Evolutionary conservation across 2,329 filamentous ascomycete genomes (phyloP).

Genomic region (Pseudogymnoascus sp.): DNA sequence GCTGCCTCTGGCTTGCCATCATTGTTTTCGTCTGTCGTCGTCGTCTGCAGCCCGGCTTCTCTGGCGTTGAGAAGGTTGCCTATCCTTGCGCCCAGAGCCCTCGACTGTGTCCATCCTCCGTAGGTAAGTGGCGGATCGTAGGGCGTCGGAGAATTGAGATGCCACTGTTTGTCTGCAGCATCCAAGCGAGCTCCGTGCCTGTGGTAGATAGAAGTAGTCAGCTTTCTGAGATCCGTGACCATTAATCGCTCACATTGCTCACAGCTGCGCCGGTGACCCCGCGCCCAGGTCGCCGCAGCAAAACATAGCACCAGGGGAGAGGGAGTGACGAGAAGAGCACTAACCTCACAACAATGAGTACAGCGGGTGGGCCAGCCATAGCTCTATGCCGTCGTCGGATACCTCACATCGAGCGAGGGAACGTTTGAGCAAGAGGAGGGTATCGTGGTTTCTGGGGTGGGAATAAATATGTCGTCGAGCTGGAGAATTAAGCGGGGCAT

Average conservation of each 20-base stretch:
- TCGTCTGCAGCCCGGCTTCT: slow-evolving; percentile 26
- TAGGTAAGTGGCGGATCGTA: slow-evolving; percentile 96
- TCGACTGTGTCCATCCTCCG: slow-evolving; percentile 83
- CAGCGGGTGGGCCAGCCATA: slow-evolving; percentile 41
- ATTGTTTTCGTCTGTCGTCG: slow-evolving; percentile 20
- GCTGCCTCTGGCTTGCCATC: slow-evolving; percentile 17
- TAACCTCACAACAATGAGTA: slow-evolving; percentile 43
- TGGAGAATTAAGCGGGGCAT: neutral
- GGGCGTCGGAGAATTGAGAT: slow-evolving; percentile 81
- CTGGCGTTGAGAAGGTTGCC: slow-evolving; percentile 57
- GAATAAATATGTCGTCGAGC: neutral
- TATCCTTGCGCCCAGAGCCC: slow-evolving; percentile 74
- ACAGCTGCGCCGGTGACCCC: neutral
- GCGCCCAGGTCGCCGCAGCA: neutral
- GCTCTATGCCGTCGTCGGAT: slow-evolving; percentile 16
- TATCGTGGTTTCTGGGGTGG: neutral
- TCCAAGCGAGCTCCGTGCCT: slow-evolving; percentile 92
- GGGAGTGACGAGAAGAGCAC: slow-evolving; percentile 15
- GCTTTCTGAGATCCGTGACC: neutral
- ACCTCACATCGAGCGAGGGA: slow-evolving; percentile 1
- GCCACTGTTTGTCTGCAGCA: slow-evolving; percentile 90
- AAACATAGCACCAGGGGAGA: neutral
- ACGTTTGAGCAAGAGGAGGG: neutral
- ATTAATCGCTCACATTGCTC: slow-evolving; percentile 1
- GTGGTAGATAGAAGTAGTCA: neutral